Percentiles rank a stretch among this genome's conserved stretches.
These are phyloP conservation scores for Microbotryomycetes sp. DNA, from an alignment of 1,284 basidiomycete genomes.

Conservation along the genomic window DNA sequence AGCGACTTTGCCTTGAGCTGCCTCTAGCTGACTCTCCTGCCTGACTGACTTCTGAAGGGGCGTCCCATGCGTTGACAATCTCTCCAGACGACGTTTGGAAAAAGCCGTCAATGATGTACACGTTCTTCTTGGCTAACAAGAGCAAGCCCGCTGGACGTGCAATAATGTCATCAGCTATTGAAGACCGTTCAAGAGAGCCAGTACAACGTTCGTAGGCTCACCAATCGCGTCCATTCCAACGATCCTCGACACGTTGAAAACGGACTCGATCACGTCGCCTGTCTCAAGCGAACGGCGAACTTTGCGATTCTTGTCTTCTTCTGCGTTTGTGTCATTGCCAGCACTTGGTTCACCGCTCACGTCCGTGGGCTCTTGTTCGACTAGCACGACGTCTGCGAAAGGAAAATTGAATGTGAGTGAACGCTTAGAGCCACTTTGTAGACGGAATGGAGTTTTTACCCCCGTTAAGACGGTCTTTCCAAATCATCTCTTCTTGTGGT, in stretches of 20 bases:
- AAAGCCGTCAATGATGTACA: constrained; percentile 90
- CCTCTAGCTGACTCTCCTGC: constrained; percentile 26
- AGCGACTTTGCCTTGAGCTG: constrained; percentile 61
- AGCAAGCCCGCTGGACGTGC: constrained; percentile 65
- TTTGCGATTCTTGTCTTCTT: constrained; percentile 61
- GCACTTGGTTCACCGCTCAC: constrained; percentile 38
- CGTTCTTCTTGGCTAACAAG: constrained; percentile 72
- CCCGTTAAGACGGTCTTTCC: neutral
- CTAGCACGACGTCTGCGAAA: neutral
- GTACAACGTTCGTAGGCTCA: constrained; percentile 45
- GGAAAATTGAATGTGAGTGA: neutral
- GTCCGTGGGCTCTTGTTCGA: constrained; percentile 35
- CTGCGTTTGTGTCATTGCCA: constrained; percentile 38
- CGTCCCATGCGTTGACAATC: constrained; percentile 80
- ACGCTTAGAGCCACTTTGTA: neutral
- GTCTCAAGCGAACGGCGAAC: constrained; percentile 59
- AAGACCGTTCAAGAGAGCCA: neutral
- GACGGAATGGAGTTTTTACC: neutral
- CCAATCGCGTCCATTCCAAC: constrained; percentile 81
- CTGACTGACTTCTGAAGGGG: constrained; percentile 62
- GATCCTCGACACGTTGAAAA: constrained; percentile 74
- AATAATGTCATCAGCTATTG: neutral
- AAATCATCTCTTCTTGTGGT: constrained; percentile 3
- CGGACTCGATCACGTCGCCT: constrained; percentile 86
- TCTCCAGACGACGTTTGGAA: constrained; percentile 81